Base-by-base conservation (phyloP, 148 eudicot species). In the Oxyria digyna region DNA sequence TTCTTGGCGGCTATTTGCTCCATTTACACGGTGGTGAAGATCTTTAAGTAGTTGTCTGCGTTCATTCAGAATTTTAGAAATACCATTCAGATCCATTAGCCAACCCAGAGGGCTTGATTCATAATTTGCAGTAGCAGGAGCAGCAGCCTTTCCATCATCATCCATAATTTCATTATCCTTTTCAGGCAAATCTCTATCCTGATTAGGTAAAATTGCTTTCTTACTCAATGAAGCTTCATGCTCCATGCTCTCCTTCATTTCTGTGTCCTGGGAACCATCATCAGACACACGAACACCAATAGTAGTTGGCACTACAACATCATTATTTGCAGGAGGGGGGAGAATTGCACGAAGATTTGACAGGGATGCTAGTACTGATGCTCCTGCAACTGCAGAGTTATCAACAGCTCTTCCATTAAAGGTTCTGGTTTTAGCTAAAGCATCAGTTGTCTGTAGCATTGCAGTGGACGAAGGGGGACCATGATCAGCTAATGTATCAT, bases 321-420 rank as follows among this genome's bases (percentile, higher is more conserved):
- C 87, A 24, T 79, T 87, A 73, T 88, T 80, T 70, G 86, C 73
- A 29, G 83, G 76, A 69, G 95, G 88, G 72, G 95, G 89, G 67
- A 89, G 74, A 78, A 71, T 74, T 42, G 89, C 74, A 69, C 70
- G 73, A 43, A 81, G 72, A 74, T 75, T 85, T 20, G 98, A 76
- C 71, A 88, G 41, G 17, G 96, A 85, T 45, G 86, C 85, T 74
- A 90, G 69, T 69, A 86, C 82, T 42, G 97, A 87, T 62, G 98
- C 96, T 69, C 87, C 98, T 55, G 95, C 83, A 46, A 77, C 95
- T 42, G 85, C 80, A 45, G 89, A 81, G 33, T 87, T 75, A 62
- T 88, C 96, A 68, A 83, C 81, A 66, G 88, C 79, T 81, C 84
- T 83, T 72, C 84, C 78, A 75, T 82, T 81, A n/a, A 78, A 74